A percentile compares a stretch with the other conserved stretches of the same genome.
Evolutionary conservation across 495 filamentous ascomycete species (phyloP).

Genomic region (Penicillium chermesinum): DNA sequence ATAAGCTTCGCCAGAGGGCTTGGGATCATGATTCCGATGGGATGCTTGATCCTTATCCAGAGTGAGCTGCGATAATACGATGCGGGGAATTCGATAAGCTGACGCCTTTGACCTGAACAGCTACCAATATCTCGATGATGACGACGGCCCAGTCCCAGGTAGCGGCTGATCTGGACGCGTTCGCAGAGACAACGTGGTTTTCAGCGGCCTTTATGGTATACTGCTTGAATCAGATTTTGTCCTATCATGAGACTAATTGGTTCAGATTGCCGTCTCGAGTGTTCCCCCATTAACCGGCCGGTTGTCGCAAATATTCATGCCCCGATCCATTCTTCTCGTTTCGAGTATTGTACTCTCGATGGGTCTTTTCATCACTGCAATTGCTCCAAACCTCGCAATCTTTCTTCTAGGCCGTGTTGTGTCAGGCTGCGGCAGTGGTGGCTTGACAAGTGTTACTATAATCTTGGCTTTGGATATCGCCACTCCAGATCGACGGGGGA

Average conservation of each 20-base stretch:
- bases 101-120: slow-evolving; percentile 22
- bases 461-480: slow-evolving; percentile 67
- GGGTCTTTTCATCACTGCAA: slow-evolving; percentile 58
- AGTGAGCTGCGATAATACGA: slow-evolving; percentile 3
- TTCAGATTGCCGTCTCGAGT: slow-evolving; percentile 59
- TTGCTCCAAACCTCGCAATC: slow-evolving; percentile 47
- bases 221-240: neutral
- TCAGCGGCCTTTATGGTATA: slow-evolving; percentile 60
- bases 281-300: slow-evolving; percentile 61
- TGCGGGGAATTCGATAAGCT: neutral
- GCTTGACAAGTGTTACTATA: slow-evolving; percentile 59
- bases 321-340: slow-evolving; percentile 54
- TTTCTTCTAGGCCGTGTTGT: slow-evolving; percentile 65
- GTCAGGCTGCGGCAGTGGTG: slow-evolving; percentile 60
- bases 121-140: slow-evolving; percentile 70
- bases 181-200: slow-evolving; percentile 68
- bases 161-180: slow-evolving; percentile 65
- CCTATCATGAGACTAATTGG: no score
- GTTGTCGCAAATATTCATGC: slow-evolving; percentile 62
- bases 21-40: slow-evolving; percentile 14
- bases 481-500: slow-evolving; percentile 55
- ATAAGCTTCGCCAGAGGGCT: slow-evolving; percentile 11
- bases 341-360: slow-evolving; percentile 51
- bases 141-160: slow-evolving; percentile 70
- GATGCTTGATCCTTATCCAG: slow-evolving; percentile 24